phyloP scores from a whole-genome alignment of 768 basidiomycete genomes.

The Amanita exitialis region DNA sequence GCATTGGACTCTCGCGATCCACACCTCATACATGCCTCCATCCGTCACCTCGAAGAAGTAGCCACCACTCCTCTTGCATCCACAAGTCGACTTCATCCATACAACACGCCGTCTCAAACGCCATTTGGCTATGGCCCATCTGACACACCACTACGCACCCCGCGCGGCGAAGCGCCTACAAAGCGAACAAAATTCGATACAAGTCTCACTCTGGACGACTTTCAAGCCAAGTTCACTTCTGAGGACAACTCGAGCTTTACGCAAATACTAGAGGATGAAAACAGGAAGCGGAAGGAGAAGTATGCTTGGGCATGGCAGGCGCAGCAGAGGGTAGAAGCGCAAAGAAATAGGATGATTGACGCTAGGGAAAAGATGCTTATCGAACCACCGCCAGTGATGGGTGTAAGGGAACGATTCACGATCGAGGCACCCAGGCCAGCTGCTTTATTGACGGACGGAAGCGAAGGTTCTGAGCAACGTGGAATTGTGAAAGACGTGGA shows the following conservation, averaged over 20 bases:
- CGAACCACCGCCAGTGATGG: slow-evolving; percentile 49
- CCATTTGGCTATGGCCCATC: slow-evolving; percentile 49
- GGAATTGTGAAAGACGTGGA: slow-evolving; percentile 18
- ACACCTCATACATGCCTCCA: slow-evolving; percentile 63
- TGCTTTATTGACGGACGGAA: slow-evolving; percentile 40
- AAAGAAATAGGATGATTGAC: slow-evolving; percentile 55
- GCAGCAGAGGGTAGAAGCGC: slow-evolving; percentile 67
- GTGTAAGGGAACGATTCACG: slow-evolving; percentile 56
- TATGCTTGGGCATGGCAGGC: slow-evolving; percentile 95
- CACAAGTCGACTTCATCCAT: slow-evolving; percentile 18
- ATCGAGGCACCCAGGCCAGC: slow-evolving; percentile 51
- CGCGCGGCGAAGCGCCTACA: slow-evolving; percentile 30
- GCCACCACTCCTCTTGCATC: slow-evolving; percentile 36
- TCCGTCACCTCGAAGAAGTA: slow-evolving; percentile 61
- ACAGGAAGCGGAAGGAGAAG: slow-evolving; percentile 65
- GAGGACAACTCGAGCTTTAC: slow-evolving; percentile 98
- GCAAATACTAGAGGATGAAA: slow-evolving; percentile 85
- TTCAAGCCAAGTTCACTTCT: slow-evolving; percentile 89
- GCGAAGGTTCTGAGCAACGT: slow-evolving; percentile 14
- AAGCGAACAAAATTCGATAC: slow-evolving; percentile 56
- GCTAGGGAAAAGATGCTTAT: slow-evolving; percentile 62
- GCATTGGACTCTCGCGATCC: slow-evolving; percentile 73
- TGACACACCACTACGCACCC: slow-evolving; percentile 57
- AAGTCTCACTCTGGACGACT: slow-evolving; percentile 65
- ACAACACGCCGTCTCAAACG: slow-evolving; percentile 49